Conservation (phyloP, 83 land plant genomes). For the Thuja plicata region DNA sequence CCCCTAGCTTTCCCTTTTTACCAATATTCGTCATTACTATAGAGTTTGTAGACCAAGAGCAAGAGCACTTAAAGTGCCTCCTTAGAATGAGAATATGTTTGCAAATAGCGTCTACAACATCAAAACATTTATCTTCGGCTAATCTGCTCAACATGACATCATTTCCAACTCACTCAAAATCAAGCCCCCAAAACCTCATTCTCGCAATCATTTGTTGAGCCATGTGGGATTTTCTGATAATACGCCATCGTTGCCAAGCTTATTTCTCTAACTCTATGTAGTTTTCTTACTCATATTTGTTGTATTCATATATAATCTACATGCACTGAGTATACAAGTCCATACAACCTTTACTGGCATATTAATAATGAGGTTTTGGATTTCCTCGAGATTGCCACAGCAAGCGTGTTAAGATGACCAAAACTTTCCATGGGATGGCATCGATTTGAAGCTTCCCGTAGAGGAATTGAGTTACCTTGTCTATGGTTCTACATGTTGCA, state of each 20-base stretch:
- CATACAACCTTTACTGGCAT: no score
- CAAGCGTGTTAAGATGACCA: no score
- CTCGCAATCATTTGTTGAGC: conserved; percentile 43
- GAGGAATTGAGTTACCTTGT: no score
- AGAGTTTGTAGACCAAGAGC: conserved; percentile 12
- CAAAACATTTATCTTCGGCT: conserved; percentile 37
- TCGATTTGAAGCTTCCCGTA: no score
- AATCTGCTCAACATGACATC: conserved; percentile 55
- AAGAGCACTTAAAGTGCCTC: conserved; percentile 26
- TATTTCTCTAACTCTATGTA: no score
- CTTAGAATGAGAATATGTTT: conserved; percentile 27
- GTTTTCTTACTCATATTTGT: no score
- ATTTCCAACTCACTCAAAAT: conserved; percentile 36
- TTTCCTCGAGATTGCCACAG: no score
- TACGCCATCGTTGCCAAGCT: neutral
- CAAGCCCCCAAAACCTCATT: conserved; percentile 57
- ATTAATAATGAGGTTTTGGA: no score
- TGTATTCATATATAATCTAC: no score
- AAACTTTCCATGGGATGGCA: no score
- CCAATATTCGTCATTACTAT: conserved; percentile 37
- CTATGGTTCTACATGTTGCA: no score
- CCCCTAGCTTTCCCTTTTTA: conserved; percentile 33
- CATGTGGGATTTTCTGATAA: conserved; percentile 21
- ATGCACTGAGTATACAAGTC: no score
- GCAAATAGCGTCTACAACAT: conserved; percentile 19